Evolutionary conservation across 768 basidiomycete species (phyloP), one percentile per base, ranked within the genome.

Genomic region (Hortiboletus flavorubellus): DNA sequence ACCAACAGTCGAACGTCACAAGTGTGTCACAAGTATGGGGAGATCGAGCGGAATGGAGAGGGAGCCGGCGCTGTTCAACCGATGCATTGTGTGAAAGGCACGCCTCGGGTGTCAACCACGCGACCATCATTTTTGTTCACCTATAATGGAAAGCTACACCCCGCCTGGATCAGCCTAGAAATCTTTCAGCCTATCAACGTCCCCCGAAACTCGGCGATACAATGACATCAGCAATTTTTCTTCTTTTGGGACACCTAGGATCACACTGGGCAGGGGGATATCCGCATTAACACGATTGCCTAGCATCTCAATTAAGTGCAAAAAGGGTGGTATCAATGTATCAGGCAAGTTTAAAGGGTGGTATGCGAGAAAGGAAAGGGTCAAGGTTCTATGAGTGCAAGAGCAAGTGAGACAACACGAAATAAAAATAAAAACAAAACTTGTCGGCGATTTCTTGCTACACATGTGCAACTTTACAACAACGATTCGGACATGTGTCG

Each of bases 271-370:
- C 12, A 26, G 26, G 26, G 26, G 5, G 4, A 26, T 26, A 4
- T 37, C 44, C 37, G 29, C 35, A 23, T 23, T 10, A 5, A 40
- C 23, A 26, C n/a, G 12, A n/a, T 11, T 16, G 9, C 10, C 5
- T 15, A 21, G 23, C 12, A 26, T 26, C 26, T 26, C 39, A 55
- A 37, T 7, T 5, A 39, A 29, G 18, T 30, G 33, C 14, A 33
- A 47, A 55, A 56, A 46, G 5, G 12, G 9, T 41, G 42, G 54
- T 60, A 53, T 56, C 31, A 49, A 49, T 18, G 26, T 45, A 40
- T 53, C 29, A 9, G n/a, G 30, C 21, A 23, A 33, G 31, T n/a
- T 10, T 40, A 7, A 46, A 29, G 26, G 11, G 14, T 16, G 37
- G 16, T 23, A 46, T 33, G 38, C 43, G 29, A 56, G 9, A 23